Conservation (phyloP, 2,329 filamentous ascomycete genomes). For the Penicillium frequentans region DNA sequence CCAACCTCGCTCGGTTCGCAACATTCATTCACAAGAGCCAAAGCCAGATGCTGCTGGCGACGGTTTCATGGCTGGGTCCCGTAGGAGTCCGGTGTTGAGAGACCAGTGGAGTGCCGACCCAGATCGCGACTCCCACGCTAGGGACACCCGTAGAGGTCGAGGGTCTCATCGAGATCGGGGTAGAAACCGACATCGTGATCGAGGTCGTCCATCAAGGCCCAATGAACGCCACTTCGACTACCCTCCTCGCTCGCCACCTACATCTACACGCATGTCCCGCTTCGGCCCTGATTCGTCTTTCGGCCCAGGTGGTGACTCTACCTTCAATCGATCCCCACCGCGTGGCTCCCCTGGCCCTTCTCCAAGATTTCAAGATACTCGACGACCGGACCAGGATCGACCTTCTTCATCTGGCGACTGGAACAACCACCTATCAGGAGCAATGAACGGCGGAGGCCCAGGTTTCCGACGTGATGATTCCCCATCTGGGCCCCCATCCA, state of each 20-base stretch:
- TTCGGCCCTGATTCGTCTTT: constrained; percentile 32
- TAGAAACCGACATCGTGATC: constrained; percentile 44
- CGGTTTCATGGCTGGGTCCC: constrained; percentile 51
- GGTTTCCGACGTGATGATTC: constrained; percentile 30
- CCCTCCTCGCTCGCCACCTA: constrained; percentile 39
- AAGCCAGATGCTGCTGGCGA: constrained; percentile 44
- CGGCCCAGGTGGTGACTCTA: constrained; percentile 32
- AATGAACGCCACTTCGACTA: constrained; percentile 41
- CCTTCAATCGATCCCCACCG: constrained; percentile 23
- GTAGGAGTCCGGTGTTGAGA: constrained; percentile 51
- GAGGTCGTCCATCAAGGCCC: constrained; percentile 34
- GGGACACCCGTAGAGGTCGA: constrained; percentile 42
- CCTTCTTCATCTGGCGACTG: constrained; percentile 24
- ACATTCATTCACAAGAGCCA: constrained; percentile 2
- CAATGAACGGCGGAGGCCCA: constrained; percentile 21
- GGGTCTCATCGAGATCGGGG: constrained; percentile 39
- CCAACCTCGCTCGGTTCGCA: constrained; percentile 5
- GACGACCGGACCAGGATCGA: constrained; percentile 23
- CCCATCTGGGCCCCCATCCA: constrained; percentile 32
- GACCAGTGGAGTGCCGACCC: constrained; percentile 51
- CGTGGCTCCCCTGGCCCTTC: constrained; percentile 29
- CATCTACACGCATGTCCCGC: constrained; percentile 32
- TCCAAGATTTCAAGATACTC: constrained; percentile 19
- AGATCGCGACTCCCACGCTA: constrained; percentile 40
- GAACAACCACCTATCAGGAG: constrained; percentile 16